These are phyloP conservation scores for Paraphoma chrysanthemicola DNA, from an alignment of 2,329 filamentous ascomycete genomes.

Conservation along the genomic window DNA sequence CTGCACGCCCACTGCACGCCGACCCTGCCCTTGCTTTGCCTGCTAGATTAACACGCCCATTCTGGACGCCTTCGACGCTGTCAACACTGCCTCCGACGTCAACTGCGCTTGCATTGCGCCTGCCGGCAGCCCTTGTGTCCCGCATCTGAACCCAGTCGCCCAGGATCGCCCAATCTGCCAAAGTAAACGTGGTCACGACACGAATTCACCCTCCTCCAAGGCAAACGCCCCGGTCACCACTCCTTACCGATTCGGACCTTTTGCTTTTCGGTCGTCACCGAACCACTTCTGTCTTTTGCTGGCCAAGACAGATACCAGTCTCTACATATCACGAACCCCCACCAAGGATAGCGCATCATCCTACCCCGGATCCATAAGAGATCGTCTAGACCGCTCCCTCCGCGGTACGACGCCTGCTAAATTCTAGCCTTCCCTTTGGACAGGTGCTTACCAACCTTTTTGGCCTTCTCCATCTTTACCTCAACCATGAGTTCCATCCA, in stretches of 20 bases:
- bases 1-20: constrained; percentile 28
- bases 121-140: constrained; percentile 23
- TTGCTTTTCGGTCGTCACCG: constrained; percentile 22
- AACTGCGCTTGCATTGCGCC: constrained; percentile 26
- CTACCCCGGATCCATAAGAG: constrained; percentile 27
- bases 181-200: constrained; percentile 33
- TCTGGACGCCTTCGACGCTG: constrained; percentile 28
- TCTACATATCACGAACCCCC: constrained; percentile 35
- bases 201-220: constrained; percentile 21
- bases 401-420: constrained; percentile 14
- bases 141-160: constrained; percentile 29
- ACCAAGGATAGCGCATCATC: constrained; percentile 17
- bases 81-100: constrained; percentile 25
- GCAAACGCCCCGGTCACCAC: constrained; percentile 7
- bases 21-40: constrained; percentile 39
- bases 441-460: constrained; percentile 24
- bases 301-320: constrained; percentile 47
- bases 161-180: constrained; percentile 27
- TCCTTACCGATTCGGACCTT: constrained; percentile 12
- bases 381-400: constrained; percentile 26
- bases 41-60: constrained; percentile 37
- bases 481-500: constrained; percentile 34
- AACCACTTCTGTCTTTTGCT: constrained; percentile 46
- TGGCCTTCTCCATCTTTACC: constrained; percentile 7
- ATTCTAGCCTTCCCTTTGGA: constrained; percentile 21